phyloP scores from a whole-genome alignment of 176 grass and related monocot genomes.

The Cenchrus americanus region DNA sequence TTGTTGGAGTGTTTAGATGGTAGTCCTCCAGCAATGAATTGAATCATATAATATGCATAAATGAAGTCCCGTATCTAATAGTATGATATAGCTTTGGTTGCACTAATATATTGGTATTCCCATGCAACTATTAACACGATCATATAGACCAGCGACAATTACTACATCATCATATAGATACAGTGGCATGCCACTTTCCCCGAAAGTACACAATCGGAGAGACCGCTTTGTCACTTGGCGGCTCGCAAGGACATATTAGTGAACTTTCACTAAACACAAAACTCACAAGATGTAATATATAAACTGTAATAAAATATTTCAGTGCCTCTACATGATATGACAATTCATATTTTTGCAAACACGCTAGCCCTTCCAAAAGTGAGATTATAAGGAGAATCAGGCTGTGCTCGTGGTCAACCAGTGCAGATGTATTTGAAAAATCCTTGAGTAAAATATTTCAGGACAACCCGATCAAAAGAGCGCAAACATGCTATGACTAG shows the following conservation, averaged over 20 bases:
- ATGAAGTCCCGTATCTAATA: neutral
- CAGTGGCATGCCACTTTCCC: neutral
- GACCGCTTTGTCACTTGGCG: slow-evolving; percentile 1
- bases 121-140: neutral
- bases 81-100: neutral
- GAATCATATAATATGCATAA: slow-evolving; percentile 5
- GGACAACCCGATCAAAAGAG: neutral
- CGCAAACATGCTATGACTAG: neutral
- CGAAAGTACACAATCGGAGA: slow-evolving; percentile 4
- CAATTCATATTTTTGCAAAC: neutral
- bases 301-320: neutral
- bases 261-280: neutral
- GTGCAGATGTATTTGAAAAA: slow-evolving; percentile 5
- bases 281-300: slow-evolving; percentile 3
- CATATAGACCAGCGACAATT: neutral
- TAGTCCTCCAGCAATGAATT: neutral
- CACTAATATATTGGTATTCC: neutral
- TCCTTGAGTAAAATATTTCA: neutral
- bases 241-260: neutral
- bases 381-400: slow-evolving; percentile 8
- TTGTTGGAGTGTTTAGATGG: neutral
- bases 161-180: slow-evolving; percentile 17
- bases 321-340: neutral
- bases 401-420: neutral
- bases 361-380: neutral